Percentiles rank a stretch among this genome's conserved stretches.
These are phyloP conservation scores for Aspergillus haitiensis DNA, from an alignment of 495 filamentous ascomycete species.

Conservation along the genomic window DNA sequence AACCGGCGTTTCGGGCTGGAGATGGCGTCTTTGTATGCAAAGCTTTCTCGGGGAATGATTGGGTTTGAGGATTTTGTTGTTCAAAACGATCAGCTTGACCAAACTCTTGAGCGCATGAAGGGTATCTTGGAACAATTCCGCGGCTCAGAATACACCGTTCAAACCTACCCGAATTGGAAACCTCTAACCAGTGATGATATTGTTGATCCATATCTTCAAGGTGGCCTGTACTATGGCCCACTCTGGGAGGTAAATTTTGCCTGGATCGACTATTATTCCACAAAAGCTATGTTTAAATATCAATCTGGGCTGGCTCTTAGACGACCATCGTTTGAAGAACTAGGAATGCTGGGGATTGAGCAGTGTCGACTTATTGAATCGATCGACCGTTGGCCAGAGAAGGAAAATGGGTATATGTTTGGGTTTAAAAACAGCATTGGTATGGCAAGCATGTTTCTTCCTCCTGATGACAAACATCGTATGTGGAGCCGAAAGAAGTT, in stretches of 20 bases:
- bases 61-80: slow-evolving; percentile 61
- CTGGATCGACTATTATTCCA: slow-evolving; percentile 74
- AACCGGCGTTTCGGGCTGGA: slow-evolving; percentile 77
- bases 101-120: slow-evolving; percentile 57
- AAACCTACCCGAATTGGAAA: slow-evolving; percentile 53
- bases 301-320: slow-evolving; percentile 58
- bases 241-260: slow-evolving; percentile 73
- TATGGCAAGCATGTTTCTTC: slow-evolving; percentile 76
- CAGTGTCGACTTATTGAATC: slow-evolving; percentile 77
- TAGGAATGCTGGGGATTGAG: slow-evolving; percentile 62
- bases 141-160: slow-evolving; percentile 58
- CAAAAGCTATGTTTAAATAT: slow-evolving; percentile 77
- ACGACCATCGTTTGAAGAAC: slow-evolving; percentile 50
- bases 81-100: slow-evolving; percentile 58
- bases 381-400: slow-evolving; percentile 69
- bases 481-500: slow-evolving; percentile 83
- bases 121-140: slow-evolving; percentile 59
- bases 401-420: slow-evolving; percentile 66
- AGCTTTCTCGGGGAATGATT: slow-evolving; percentile 59
- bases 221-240: slow-evolving; percentile 63
- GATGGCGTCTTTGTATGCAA: slow-evolving; percentile 76
- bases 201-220: slow-evolving; percentile 68
- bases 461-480: slow-evolving; percentile 66
- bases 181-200: slow-evolving; percentile 61
- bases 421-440: slow-evolving; percentile 74